phyloP scores from a whole-genome alignment of 2,329 filamentous ascomycete genomes.

The Xylariales sp. region DNA sequence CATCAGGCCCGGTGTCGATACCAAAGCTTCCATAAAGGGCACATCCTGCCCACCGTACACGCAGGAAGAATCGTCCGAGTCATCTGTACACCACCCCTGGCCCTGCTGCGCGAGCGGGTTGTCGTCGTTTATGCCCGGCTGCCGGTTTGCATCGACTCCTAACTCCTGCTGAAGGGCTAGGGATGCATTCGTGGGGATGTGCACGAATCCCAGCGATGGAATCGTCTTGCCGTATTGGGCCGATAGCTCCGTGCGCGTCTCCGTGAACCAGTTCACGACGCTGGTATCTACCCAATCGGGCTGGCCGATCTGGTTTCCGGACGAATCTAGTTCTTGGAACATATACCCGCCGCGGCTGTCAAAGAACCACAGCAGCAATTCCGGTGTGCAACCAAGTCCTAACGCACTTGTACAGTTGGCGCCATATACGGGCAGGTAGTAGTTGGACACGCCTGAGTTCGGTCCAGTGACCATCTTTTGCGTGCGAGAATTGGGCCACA shows the following conservation, averaged over 20 bases:
- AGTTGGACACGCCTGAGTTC: slow-evolving; percentile 40
- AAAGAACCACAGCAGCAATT: slow-evolving; percentile 66
- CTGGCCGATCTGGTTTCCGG: slow-evolving; percentile 24
- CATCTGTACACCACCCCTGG: slow-evolving; percentile 39
- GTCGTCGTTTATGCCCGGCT: slow-evolving; percentile 44
- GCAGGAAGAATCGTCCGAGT: slow-evolving; percentile 30
- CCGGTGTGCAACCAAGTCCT: slow-evolving; percentile 27
- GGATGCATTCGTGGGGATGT: slow-evolving; percentile 42
- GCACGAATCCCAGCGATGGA: slow-evolving; percentile 44
- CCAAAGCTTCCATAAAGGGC: slow-evolving; percentile 59
- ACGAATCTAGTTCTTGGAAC: slow-evolving; percentile 33
- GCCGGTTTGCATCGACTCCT: slow-evolving; percentile 29
- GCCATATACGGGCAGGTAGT: slow-evolving; percentile 40
- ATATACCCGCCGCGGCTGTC: slow-evolving; percentile 57
- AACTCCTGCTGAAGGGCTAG: slow-evolving; percentile 34
- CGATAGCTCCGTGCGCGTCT: slow-evolving; percentile 24
- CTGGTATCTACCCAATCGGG: slow-evolving; percentile 41
- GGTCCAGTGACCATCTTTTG: slow-evolving; percentile 31
- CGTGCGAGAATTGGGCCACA: slow-evolving; percentile 33
- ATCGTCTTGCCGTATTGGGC: slow-evolving; percentile 27
- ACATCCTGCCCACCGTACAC: slow-evolving; percentile 47
- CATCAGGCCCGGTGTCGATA: slow-evolving; percentile 48
- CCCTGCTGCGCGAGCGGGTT: slow-evolving; percentile 35
- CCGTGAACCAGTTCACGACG: slow-evolving; percentile 41
- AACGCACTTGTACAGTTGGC: slow-evolving; percentile 27